phyloP scores from a whole-genome alignment of 306 rosid genomes.

The Alnus rubra region DNA sequence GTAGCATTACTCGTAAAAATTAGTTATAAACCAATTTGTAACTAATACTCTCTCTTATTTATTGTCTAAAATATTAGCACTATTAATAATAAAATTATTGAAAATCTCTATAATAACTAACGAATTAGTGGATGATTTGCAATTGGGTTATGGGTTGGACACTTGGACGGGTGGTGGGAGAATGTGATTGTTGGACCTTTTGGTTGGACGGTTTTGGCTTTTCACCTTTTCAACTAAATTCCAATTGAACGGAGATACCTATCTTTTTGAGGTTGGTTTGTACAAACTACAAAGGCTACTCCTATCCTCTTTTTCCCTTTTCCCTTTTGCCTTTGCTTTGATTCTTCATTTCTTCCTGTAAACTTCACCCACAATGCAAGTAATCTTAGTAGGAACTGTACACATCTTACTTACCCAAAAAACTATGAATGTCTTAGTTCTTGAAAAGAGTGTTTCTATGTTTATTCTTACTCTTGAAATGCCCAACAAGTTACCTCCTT shows the following conservation, averaged over 20 bases:
- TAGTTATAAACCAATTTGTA: too few species aligned
- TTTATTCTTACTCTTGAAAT: neutral
- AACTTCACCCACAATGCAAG: constrained; percentile 38
- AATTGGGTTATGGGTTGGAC: too few species aligned
- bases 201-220: neutral
- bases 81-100: too few species aligned
- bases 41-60: too few species aligned
- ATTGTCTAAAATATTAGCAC: too few species aligned
- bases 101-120: neutral
- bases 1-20: too few species aligned
- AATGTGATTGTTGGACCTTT: neutral
- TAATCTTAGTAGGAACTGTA: neutral
- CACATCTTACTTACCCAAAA: neutral
- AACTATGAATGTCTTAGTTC: neutral
- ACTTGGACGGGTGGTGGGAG: neutral
- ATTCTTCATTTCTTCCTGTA: constrained; percentile 10
- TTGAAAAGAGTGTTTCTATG: neutral
- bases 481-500: neutral
- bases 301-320: neutral
- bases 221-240: neutral
- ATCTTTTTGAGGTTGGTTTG: neutral
- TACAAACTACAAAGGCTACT: neutral
- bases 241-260: neutral
- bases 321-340: constrained; percentile 19
- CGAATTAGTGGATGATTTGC: neutral